Evolutionary conservation across 1,284 basidiomycete species (phyloP).

Genomic region (Cutaneotrichosporon sp.): DNA sequence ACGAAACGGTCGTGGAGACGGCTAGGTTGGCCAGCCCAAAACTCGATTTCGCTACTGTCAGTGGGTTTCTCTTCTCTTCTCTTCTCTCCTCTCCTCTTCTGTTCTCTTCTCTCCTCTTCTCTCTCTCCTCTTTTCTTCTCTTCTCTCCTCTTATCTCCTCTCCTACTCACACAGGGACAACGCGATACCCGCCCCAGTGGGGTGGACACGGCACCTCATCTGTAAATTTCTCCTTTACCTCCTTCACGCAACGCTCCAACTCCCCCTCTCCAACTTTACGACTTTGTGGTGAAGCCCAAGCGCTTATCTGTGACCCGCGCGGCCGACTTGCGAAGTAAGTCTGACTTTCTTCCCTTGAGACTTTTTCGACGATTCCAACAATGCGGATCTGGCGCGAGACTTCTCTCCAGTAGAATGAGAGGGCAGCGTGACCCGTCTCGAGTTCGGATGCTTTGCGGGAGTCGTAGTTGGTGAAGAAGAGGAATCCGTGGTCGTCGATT

Average conservation of each 20-base stretch:
- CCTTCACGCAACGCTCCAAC: conserved; percentile 63
- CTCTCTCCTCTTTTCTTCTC: too few species aligned
- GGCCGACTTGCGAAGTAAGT: conserved; percentile 83
- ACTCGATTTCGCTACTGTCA: conserved; percentile 69
- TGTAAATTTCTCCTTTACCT: conserved; percentile 63
- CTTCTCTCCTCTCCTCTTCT: too few species aligned
- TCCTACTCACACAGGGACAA: conserved; percentile 75
- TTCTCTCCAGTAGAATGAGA: conserved; percentile 91
- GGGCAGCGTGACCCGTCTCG: conserved; percentile 69
- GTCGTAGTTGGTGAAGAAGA: conserved; percentile 95
- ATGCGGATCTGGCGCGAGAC: conserved; percentile 78
- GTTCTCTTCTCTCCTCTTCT: too few species aligned
- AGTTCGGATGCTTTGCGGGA: conserved; percentile 91
- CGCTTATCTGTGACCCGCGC: conserved; percentile 78
- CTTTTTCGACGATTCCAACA: conserved; percentile 77
- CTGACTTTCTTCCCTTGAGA: conserved; percentile 68
- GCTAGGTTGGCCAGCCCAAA: conserved; percentile 90
- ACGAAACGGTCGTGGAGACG: conserved; percentile 84
- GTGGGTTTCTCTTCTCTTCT: not conserved
- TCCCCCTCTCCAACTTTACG: conserved; percentile 68
- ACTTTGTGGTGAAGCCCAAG: conserved; percentile 79
- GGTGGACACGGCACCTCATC: conserved; percentile 73
- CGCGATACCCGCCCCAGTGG: conserved; percentile 95
- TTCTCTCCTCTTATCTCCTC: not conserved
- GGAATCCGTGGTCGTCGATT: conserved; percentile 77